Base-by-base conservation (phyloP, 208 protist species). In the Porcisia deanei region DNA sequence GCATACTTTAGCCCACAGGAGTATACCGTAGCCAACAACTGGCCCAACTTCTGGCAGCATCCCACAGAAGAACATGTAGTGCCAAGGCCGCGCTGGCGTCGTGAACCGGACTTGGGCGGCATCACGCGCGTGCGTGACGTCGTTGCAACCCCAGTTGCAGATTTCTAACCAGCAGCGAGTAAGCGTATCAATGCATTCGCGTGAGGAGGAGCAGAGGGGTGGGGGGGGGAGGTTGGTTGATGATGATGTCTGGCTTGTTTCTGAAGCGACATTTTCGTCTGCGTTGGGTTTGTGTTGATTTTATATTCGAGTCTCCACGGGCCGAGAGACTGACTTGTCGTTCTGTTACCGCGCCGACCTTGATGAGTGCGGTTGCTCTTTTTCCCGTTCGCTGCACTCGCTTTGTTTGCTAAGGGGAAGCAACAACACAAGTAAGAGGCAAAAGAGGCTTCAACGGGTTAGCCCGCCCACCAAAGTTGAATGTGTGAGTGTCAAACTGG, bases 31-130 rank as follows among this genome's bases (percentile, higher is more conserved):
- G 91, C 89, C 22, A 96, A 96, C 81, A 85, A 82, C 43, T 96
- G 83, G 83, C 94, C 94, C 30, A 95, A 97, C 77, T 96, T 89
- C 72, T 97, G 94, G 94, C 94, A 97, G 76, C 94, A 97, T 73
- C 88, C 89, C 2, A 93, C 86, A 18, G 54, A 72, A 71, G 64
- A 54, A 30, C 92, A 97, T 70, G 91, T 97, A 0, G 85, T 97
- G n/a, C 94, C 94, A 37, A 76, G 83, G 64, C 88, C 90, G 39
- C 84, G 85, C 53, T 97, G 91, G 92, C 73, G 85, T 25, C 87
- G 94, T 25, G 82, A 91, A 41, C 84, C 84, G 9, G 87, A 96
- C 71, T 83, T 97, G n/a, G 92, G 87, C 37, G 91, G 91, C 18
- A 97, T 97, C 71, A 97, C 94, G 9, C 91, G 94, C 63, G 94